These are phyloP conservation scores for Plectosphaerella sp. DNA, from an alignment of 2,329 filamentous ascomycete genomes.

Conservation along the genomic window DNA sequence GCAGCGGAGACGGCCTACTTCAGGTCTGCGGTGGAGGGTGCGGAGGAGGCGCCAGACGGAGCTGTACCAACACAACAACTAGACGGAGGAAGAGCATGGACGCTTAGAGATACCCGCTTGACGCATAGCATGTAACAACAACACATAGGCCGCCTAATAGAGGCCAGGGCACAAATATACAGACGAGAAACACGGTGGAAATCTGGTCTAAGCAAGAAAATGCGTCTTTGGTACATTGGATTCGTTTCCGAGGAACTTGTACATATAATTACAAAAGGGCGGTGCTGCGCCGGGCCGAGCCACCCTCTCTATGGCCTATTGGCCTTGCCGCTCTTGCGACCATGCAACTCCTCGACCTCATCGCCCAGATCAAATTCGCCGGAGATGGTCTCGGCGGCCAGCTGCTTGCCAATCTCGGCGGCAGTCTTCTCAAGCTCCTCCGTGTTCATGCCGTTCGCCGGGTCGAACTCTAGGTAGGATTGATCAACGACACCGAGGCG, in stretches of 20 bases:
- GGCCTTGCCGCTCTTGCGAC: conserved; percentile 8
- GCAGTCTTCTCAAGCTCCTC: conserved; percentile 27
- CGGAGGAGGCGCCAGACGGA: background rate
- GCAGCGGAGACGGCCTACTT: too few species aligned
- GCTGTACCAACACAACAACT: background rate
- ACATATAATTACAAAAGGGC: conserved; percentile 8
- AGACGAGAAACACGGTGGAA: too few species aligned
- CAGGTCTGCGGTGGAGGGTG: background rate
- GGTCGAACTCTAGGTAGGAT: conserved; percentile 12
- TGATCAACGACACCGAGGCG: conserved; percentile 51
- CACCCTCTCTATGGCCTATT: conserved; percentile 1
- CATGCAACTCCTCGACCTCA: conserved; percentile 31
- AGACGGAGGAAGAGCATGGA: background rate
- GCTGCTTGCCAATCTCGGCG: conserved; percentile 29
- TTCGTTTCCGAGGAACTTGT: conserved; percentile 1
- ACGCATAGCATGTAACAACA: too few species aligned
- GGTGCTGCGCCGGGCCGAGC: conserved; percentile 1
- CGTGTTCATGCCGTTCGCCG: conserved; percentile 25
- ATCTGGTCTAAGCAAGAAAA: background rate
- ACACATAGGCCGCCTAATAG: too few species aligned
- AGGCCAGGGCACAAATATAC: too few species aligned
- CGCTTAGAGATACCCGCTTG: too few species aligned
- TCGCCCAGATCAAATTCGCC: conserved; percentile 42
- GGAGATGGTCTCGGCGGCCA: conserved; percentile 24
- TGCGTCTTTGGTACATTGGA: background rate